Evolutionary conservation across 345 rosid species (phyloP), one percentile per base, ranked within the genome.

Genomic region (Eucalyptus regnans): DNA sequence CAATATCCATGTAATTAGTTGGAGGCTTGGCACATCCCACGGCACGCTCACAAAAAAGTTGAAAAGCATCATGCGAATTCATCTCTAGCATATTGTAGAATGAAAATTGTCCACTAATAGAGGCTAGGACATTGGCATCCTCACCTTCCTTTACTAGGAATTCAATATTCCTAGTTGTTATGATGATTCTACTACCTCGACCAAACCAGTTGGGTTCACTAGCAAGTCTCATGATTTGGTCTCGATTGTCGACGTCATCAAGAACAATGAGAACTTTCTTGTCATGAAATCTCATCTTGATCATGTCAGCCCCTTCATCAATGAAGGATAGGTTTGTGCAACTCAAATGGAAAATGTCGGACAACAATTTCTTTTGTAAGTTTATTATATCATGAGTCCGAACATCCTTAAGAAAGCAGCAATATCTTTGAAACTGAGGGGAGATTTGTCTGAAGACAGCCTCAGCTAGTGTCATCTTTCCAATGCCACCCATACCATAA

Each of bases 1-100:
- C 0, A 2, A 86, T 54, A 54, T n/a, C 23, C 4, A 37, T 1
- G 0, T 37, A 27, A n/a, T 5, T 0, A 31, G 37, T 2, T 1
- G 87, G 31, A 87, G 80, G 50, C 4, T 41, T 0, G 88, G 10
- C 76, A 33, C 18, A 3, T 13, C 86, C 52, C 29, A 76, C 22
- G 25, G 86, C 62, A 76, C 41, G 68, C 89, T 48, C 33, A 9
- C 68, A 49, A 20, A 71, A 88, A 33, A 88, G 86, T 68, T 68
- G 33, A 51, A 88, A 51, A n/a, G 89, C 68, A 31, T 76, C 27
- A 2, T 76, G 9, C 1, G 4, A 12, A 17, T 50, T 17, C 89
- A 88, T 50, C 27, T 76, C 89, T 6, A 1, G 60, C n/a, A 60
- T 27, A 1, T 27, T 1, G 7, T 60, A 48, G 43, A 66, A 66